phyloP scores from a whole-genome alignment of 75 land plant genomes.

The Cryptomeria japonica region DNA sequence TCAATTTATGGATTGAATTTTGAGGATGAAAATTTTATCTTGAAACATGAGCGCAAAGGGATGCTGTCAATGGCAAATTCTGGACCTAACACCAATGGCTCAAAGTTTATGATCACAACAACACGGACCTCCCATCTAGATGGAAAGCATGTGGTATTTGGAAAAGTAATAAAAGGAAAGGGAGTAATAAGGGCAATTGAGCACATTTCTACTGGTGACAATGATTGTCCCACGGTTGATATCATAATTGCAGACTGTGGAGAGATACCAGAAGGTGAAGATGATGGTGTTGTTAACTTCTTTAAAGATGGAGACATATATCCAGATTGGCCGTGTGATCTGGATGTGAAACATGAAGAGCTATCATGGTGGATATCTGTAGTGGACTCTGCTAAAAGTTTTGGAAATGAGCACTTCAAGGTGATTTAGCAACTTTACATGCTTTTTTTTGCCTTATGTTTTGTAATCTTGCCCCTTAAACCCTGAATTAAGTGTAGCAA shows the following conservation, averaged over 20 bases:
- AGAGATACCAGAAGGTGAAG: constrained; percentile 38
- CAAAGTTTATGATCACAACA: constrained; percentile 49
- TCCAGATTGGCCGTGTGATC: constrained; percentile 50
- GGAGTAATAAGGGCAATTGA: constrained; percentile 47
- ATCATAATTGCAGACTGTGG: constrained; percentile 43
- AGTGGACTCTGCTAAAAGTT: constrained; percentile 43
- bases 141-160: constrained; percentile 59
- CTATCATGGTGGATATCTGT: constrained; percentile 47
- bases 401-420: constrained; percentile 50
- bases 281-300: constrained; percentile 44
- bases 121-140: constrained; percentile 40
- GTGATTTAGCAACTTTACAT: constrained; percentile 9
- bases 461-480: neutral
- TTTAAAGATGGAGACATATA: constrained; percentile 48
- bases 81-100: constrained; percentile 51
- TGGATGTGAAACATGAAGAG: constrained; percentile 34
- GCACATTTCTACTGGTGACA: constrained; percentile 26
- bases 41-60: constrained; percentile 51
- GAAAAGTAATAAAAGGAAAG: constrained; percentile 45
- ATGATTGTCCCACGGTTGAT: constrained; percentile 28
- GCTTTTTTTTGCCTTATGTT: neutral
- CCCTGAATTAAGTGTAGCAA: neutral
- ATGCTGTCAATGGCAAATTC: constrained; percentile 50
- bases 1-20: constrained; percentile 45
- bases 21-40: constrained; percentile 47